Conservation (phyloP, 805 yeast species). For the Yamadazyma paraphyllophila region DNA sequence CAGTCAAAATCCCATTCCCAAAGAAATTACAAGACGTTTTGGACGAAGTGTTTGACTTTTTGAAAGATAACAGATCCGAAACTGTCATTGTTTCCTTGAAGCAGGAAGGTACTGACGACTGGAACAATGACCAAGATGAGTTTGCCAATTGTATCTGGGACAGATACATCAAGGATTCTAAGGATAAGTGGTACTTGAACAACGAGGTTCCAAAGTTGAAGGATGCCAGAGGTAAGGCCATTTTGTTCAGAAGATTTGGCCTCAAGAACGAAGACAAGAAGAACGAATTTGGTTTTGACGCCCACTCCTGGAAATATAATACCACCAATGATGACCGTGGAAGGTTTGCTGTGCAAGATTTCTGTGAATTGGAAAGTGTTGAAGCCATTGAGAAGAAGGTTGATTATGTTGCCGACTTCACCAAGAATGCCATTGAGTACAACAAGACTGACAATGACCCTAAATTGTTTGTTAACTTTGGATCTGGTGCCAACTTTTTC, state of each 20-base stretch:
- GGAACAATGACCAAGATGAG: conserved; percentile 64
- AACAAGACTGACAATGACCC: conserved; percentile 41
- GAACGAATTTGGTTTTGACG: conserved; percentile 61
- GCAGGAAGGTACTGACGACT: conserved; percentile 68
- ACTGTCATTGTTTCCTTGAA: conserved; percentile 65
- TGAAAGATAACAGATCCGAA: conserved; percentile 53
- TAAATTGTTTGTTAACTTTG: conserved; percentile 67
- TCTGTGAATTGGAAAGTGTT: conserved; percentile 56
- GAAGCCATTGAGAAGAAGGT: conserved; percentile 58
- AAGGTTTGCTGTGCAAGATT: conserved; percentile 65
- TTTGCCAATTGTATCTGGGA: conserved; percentile 63
- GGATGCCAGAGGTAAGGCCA: conserved; percentile 63
- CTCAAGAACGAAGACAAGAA: conserved; percentile 45
- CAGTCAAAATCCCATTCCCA: conserved; percentile 61
- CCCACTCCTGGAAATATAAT: conserved; percentile 65
- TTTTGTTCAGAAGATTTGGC: conserved; percentile 72
- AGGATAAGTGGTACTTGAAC: conserved; percentile 60
- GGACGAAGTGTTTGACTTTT: conserved; percentile 57
- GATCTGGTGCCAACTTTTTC: conserved; percentile 72
- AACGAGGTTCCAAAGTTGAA: conserved; percentile 56
- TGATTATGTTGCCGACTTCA: conserved; percentile 53
- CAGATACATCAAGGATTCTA: conserved; percentile 46
- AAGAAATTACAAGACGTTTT: conserved; percentile 51
- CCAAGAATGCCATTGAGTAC: conserved; percentile 52
- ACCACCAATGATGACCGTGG: conserved; percentile 66